A percentile compares a stretch with the other conserved stretches of the same genome.
Evolutionary conservation across 2,329 filamentous ascomycete species (phyloP).

Genomic region (Neonectria neomacrospora): DNA sequence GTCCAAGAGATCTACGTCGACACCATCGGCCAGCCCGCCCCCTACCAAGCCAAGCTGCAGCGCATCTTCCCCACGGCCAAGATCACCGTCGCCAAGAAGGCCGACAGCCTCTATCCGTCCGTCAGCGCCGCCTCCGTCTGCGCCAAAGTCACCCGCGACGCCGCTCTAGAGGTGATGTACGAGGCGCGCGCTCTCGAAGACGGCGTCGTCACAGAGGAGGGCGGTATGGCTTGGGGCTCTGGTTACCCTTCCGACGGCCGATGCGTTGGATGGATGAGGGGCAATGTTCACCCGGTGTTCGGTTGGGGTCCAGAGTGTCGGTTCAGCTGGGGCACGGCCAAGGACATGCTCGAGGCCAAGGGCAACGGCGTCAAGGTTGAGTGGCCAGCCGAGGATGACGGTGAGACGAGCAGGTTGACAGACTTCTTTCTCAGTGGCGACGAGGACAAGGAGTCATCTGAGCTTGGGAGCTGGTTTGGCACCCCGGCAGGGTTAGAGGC

Average conservation of each 20-base stretch:
- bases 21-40: slow-evolving; percentile 84
- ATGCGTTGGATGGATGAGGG: slow-evolving; percentile 83
- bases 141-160: slow-evolving; percentile 95
- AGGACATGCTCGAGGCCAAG: slow-evolving; percentile 89
- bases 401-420: slow-evolving; percentile 75
- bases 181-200: slow-evolving; percentile 53
- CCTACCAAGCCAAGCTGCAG: slow-evolving; percentile 87
- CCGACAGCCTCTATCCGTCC: slow-evolving; percentile 90
- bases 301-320: slow-evolving; percentile 94
- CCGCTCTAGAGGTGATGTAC: slow-evolving; percentile 84
- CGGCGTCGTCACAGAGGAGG: slow-evolving; percentile 47
- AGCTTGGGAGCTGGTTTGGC: slow-evolving; percentile 87
- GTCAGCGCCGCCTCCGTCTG: slow-evolving; percentile 94
- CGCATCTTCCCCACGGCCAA: slow-evolving; percentile 81
- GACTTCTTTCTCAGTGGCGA: slow-evolving; percentile 73
- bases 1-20: slow-evolving; percentile 93
- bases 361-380: slow-evolving; percentile 76
- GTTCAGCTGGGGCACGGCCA: slow-evolving; percentile 96
- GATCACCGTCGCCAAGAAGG: slow-evolving; percentile 88
- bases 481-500: slow-evolving; percentile 74
- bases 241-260: slow-evolving; percentile 91
- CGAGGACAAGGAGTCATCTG: slow-evolving; percentile 63
- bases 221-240: slow-evolving; percentile 79
- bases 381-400: slow-evolving; percentile 82
- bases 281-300: slow-evolving; percentile 91